Percentiles rank a stretch among this genome's conserved stretches.
Evolutionary conservation across 2,329 filamentous ascomycete genomes (phyloP).

Genomic region (Aspergillus fijiensis): DNA sequence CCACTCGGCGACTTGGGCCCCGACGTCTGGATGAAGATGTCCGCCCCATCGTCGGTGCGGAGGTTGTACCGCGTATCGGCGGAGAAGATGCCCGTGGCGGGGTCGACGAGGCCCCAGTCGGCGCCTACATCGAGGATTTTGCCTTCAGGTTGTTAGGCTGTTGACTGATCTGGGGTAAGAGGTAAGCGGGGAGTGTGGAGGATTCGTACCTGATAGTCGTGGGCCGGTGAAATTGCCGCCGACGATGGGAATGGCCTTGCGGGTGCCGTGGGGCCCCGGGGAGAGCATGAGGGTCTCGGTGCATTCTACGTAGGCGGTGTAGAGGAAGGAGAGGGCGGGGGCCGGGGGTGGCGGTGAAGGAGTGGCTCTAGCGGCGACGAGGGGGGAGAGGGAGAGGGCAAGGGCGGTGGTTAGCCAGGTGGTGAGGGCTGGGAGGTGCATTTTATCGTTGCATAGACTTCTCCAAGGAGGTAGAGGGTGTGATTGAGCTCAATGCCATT

Average conservation of each 20-base stretch:
- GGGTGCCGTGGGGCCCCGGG: constrained; percentile 20
- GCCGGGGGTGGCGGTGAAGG: constrained; percentile 7
- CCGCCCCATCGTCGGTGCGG: constrained; percentile 25
- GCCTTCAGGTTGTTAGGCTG: constrained; percentile 7
- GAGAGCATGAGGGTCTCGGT: constrained; percentile 19
- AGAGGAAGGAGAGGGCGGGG: constrained; percentile 24
- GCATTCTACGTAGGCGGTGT: constrained; percentile 26
- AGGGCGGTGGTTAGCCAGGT: neutral
- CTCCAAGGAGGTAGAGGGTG: no score
- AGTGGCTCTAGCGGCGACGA: neutral
- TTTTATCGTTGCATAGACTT: neutral
- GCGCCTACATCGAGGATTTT: constrained; percentile 27
- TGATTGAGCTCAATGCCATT: no score
- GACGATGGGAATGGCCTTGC: constrained; percentile 27
- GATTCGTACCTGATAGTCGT: constrained; percentile 18
- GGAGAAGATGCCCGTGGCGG: constrained; percentile 25
- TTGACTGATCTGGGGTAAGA: no score
- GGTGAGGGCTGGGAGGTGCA: neutral
- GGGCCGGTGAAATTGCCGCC: constrained; percentile 31
- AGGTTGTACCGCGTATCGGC: constrained; percentile 31
- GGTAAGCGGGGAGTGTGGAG: no score
- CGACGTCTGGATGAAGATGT: constrained; percentile 26
- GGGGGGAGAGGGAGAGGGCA: neutral
- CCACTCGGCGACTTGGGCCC: constrained; percentile 21
- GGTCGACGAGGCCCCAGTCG: constrained; percentile 27